A percentile compares a stretch with the other conserved stretches of the same genome.
These are phyloP conservation scores for Kingdonia uniflora DNA, from an alignment of 164 flowering plant species.

Conservation along the genomic window DNA sequence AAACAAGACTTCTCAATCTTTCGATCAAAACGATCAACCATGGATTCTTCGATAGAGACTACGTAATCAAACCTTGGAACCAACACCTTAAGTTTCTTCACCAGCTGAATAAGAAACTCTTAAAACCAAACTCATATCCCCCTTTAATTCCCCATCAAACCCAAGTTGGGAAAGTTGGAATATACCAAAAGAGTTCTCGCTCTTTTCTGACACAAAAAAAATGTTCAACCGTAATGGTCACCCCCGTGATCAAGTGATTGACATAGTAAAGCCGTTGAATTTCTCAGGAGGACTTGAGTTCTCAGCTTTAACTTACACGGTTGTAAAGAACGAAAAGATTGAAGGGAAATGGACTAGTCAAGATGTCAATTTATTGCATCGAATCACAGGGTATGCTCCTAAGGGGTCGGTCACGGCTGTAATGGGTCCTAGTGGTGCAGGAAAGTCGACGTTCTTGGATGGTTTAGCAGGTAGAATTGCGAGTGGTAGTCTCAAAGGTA, in stretches of 20 bases:
- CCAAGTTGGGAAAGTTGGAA: too few relatives aligned
- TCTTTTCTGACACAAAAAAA: neutral
- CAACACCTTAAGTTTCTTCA: conserved; percentile 15
- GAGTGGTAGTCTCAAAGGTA: conserved; percentile 56
- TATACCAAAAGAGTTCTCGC: too few relatives aligned
- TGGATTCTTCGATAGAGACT: conserved; percentile 36
- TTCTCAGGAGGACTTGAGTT: conserved; percentile 56
- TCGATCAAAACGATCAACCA: conserved; percentile 20
- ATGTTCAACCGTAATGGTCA: conserved; percentile 17
- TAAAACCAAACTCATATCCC: too few relatives aligned
- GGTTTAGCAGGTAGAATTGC: conserved; percentile 67
- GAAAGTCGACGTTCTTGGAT: conserved; percentile 66
- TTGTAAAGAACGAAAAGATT: conserved; percentile 30
- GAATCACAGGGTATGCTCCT: conserved; percentile 58
- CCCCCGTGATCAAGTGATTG: conserved; percentile 31
- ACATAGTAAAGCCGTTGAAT: conserved; percentile 30
- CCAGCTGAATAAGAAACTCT: conserved; percentile 13
- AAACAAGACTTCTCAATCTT: conserved; percentile 17
- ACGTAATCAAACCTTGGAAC: conserved; percentile 22
- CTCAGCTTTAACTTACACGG: conserved; percentile 42
- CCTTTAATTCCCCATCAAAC: too few relatives aligned
- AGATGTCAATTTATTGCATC: conserved; percentile 48
- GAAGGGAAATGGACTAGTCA: conserved; percentile 39
- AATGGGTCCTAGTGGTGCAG: conserved; percentile 79
- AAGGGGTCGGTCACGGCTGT: conserved; percentile 63